These are phyloP conservation scores for Dictyostelium intermedium DNA, from an alignment of 78 protist genomes.

Conservation along the genomic window DNA sequence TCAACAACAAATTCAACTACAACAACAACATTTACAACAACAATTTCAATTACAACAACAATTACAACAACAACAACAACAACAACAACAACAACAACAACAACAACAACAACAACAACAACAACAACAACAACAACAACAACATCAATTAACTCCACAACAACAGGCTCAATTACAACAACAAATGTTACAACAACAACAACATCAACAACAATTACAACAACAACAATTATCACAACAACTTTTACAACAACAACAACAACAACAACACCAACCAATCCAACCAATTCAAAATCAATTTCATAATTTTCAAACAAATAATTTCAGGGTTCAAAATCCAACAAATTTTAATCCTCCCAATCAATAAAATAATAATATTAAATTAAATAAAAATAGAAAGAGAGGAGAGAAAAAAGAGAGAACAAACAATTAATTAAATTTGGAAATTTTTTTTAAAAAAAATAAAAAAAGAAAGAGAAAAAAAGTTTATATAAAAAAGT, in stretches of 20 bases:
- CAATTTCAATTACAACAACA: neutral
- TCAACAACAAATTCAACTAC: slow-evolving; percentile 32
- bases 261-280: neutral
- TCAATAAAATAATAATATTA: neutral
- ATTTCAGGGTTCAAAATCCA: neutral
- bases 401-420: neutral
- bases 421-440: too few species aligned
- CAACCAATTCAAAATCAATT: neutral
- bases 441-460: too few species aligned
- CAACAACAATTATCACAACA: neutral
- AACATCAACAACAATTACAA: slow-evolving; percentile 1
- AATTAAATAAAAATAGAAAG: neutral
- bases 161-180: slow-evolving; percentile 3
- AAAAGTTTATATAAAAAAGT: neutral
- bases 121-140: neutral
- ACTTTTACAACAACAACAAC: neutral
- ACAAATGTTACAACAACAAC: slow-evolving; percentile 16
- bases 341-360: neutral
- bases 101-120: neutral
- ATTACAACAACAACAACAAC: neutral
- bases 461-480: too few species aligned
- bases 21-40: slow-evolving; percentile 3
- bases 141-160: neutral
- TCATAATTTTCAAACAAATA: neutral
- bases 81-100: neutral